These are phyloP conservation scores for Lactarius hatsudake DNA, from an alignment of 768 basidiomycete species.

Conservation along the genomic window DNA sequence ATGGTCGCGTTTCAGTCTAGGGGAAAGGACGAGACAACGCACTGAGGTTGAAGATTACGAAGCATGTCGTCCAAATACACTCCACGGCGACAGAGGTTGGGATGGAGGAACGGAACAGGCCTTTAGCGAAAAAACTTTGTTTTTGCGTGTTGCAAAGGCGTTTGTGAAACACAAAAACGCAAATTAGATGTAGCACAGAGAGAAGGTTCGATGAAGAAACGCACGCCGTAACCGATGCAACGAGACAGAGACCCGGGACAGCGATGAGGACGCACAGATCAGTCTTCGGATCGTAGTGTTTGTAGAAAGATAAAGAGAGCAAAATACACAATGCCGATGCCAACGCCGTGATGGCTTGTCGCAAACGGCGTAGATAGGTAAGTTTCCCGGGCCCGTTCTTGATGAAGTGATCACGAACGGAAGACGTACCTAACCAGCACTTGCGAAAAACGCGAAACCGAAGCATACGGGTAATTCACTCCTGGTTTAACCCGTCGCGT, in stretches of 20 bases:
- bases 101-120: slow-evolving; percentile 17
- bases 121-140: slow-evolving; percentile 14
- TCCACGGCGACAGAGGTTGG: slow-evolving; percentile 23
- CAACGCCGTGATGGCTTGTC: slow-evolving; percentile 13
- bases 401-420: neutral
- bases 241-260: slow-evolving; percentile 21
- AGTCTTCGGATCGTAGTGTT: slow-evolving; percentile 19
- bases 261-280: slow-evolving; percentile 24
- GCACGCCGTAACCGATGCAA: slow-evolving; percentile 4
- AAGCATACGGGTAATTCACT: slow-evolving; percentile 6
- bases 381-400: neutral
- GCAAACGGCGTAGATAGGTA: neutral
- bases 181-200: slow-evolving; percentile 3
- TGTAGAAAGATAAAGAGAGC: slow-evolving; percentile 16
- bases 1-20: neutral
- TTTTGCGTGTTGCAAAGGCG: neutral
- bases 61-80: slow-evolving; percentile 27
- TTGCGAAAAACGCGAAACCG: slow-evolving; percentile 28
- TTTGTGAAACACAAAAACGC: neutral
- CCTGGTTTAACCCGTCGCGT: neutral
- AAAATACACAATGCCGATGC: slow-evolving; percentile 18
- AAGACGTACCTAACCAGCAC: slow-evolving; percentile 24
- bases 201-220: neutral
- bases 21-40: neutral
- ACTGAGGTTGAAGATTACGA: slow-evolving; percentile 26